Percentiles rank a stretch among this genome's conserved stretches.
phyloP scores from a whole-genome alignment of 495 filamentous ascomycete genomes.

The Xylaria grammica region DNA sequence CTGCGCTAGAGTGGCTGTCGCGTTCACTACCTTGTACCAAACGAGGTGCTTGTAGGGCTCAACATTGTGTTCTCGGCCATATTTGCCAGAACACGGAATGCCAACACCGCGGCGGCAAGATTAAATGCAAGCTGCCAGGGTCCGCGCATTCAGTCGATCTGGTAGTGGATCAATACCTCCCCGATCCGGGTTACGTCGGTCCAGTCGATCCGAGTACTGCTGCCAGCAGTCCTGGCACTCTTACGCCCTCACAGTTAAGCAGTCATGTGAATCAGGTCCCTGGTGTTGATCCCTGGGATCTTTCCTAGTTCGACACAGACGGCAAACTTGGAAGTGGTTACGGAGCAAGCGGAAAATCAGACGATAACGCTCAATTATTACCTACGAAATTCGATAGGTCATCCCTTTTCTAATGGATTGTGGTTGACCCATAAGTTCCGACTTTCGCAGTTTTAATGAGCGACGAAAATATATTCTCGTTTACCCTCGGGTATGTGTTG shows the following conservation, averaged over 20 bases:
- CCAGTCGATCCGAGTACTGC: not conserved
- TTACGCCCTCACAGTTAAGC: slow-evolving; percentile 1
- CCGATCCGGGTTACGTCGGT: not conserved
- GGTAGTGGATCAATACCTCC: not conserved
- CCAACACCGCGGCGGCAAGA: slow-evolving; percentile 25
- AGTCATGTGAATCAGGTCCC: slow-evolving; percentile 16
- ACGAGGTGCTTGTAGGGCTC: slow-evolving; percentile 42
- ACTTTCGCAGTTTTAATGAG: not conserved
- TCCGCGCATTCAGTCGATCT: slow-evolving; percentile 12
- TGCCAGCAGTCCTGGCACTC: not conserved
- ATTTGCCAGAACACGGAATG: slow-evolving; percentile 39
- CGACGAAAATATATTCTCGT: slow-evolving; percentile 1
- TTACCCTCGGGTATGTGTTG: not conserved
- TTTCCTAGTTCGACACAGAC: slow-evolving; percentile 17
- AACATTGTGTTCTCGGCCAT: slow-evolving; percentile 51
- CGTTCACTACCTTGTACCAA: slow-evolving; percentile 37
- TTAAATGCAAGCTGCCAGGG: slow-evolving; percentile 20
- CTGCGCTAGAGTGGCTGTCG: slow-evolving; percentile 42
- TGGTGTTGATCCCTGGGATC: slow-evolving; percentile 1
- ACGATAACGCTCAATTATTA: not conserved
- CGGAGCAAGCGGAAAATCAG: not conserved
- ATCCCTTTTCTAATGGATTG: not conserved
- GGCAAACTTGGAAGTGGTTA: not conserved
- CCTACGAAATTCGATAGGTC: not conserved
- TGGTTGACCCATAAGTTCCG: not conserved